Evolutionary conservation across 805 yeast species (phyloP).

Genomic region (Pichia sporocuriosa): DNA sequence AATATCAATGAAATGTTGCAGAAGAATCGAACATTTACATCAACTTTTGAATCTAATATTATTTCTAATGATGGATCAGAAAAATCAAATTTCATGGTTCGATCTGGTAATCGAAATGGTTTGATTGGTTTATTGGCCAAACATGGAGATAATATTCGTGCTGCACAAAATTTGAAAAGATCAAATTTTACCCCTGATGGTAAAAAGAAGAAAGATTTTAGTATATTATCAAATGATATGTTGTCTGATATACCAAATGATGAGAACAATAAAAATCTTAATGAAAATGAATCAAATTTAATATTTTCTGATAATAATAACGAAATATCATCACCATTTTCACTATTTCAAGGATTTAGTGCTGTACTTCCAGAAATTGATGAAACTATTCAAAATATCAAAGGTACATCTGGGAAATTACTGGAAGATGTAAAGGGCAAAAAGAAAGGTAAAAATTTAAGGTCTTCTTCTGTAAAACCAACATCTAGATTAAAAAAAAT

Average conservation of each 20-base stretch:
- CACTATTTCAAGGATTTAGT: conserved; percentile 64
- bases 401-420: conserved; percentile 3
- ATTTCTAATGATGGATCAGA: conserved; percentile 10
- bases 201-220: conserved; percentile 34
- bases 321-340: conserved; percentile 27
- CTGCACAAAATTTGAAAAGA: conserved; percentile 3
- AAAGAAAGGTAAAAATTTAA: conserved; percentile 4
- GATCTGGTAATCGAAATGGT: conserved; percentile 5
- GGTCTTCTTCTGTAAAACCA: too few species aligned
- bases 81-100: conserved; percentile 9
- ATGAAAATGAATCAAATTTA: too few species aligned
- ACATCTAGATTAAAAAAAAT: conserved; percentile 15
- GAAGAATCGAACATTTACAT: conserved; percentile 4
- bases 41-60: conserved; percentile 8
- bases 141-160: conserved; percentile 7
- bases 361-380: conserved; percentile 50
- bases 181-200: conserved; percentile 7
- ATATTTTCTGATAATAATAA: too few species aligned
- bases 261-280: too few species aligned
- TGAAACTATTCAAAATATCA: conserved; percentile 30
- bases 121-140: conserved; percentile 9
- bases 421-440: neutral
- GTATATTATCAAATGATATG: conserved; percentile 55
- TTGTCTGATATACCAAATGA: conserved; percentile 50
- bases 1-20: conserved; percentile 10